phyloP scores from a whole-genome alignment of 1,139 yeast genomes.

The Pichia sp. region DNA sequence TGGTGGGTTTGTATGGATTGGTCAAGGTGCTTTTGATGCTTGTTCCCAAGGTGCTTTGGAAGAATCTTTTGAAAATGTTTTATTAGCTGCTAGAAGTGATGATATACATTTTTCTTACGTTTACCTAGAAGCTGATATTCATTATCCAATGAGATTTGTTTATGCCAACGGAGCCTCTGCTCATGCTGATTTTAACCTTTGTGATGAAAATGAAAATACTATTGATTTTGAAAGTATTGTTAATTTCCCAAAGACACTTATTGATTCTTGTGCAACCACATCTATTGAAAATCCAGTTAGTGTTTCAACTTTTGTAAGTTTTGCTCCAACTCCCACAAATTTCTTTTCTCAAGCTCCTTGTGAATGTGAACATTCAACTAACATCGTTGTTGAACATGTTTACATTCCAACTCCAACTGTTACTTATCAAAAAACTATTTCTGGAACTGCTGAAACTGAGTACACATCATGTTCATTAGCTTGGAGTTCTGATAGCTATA shows the following conservation, averaged over 20 bases:
- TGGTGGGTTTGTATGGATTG: slow-evolving; percentile 23
- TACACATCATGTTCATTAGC: slow-evolving; percentile 29
- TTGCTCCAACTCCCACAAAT: slow-evolving; percentile 41
- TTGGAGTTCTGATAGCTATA: slow-evolving; percentile 29
- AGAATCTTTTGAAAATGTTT: slow-evolving; percentile 7
- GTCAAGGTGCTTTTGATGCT: slow-evolving; percentile 26
- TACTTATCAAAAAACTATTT: slow-evolving; percentile 8
- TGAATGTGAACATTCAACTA: too few species aligned
- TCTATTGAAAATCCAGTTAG: background rate
- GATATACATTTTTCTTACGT: slow-evolving; percentile 13
- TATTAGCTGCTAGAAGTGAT: slow-evolving; percentile 9
- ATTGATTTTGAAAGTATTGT: slow-evolving; percentile 9
- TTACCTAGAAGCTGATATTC: slow-evolving; percentile 19
- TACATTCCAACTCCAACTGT: slow-evolving; percentile 9
- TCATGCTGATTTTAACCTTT: slow-evolving; percentile 12
- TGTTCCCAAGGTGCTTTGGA: slow-evolving; percentile 16
- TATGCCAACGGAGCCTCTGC: slow-evolving; percentile 16
- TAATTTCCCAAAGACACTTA: slow-evolving; percentile 1
- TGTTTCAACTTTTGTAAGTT: background rate
- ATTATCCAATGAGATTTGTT: slow-evolving; percentile 28
- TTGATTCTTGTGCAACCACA: slow-evolving; percentile 3
- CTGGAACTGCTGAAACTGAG: slow-evolving; percentile 3
- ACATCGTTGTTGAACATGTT: too few species aligned
- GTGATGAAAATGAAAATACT: slow-evolving; percentile 16
- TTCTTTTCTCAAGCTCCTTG: slow-evolving; percentile 32